Evolutionary conservation across 2,329 filamentous ascomycete genomes (phyloP).

Genomic region (Dryadomyces quercivorus): DNA sequence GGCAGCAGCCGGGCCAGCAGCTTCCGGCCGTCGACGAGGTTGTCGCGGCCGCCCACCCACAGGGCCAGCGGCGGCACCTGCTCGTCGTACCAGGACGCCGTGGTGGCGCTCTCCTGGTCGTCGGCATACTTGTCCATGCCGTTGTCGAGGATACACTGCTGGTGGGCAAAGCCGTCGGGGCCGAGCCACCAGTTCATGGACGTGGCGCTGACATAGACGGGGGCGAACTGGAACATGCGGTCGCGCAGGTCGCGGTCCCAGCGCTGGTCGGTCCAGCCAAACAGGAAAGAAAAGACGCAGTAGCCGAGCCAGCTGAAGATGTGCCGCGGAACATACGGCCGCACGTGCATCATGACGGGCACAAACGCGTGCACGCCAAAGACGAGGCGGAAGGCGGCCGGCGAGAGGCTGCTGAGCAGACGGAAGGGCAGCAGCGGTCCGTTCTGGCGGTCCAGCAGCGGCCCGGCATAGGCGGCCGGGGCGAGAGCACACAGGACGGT

Average conservation of each 20-base stretch:
- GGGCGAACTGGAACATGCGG: constrained; percentile 85
- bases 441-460: constrained; percentile 56
- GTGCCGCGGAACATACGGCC: constrained; percentile 47
- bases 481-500: constrained; percentile 86
- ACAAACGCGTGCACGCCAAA: constrained; percentile 94
- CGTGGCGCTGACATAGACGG: constrained; percentile 81
- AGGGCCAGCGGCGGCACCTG: constrained; percentile 72
- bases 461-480: constrained; percentile 81
- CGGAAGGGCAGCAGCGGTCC: constrained; percentile 59
- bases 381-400: constrained; percentile 61
- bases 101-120: constrained; percentile 24
- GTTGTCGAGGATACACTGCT: constrained; percentile 79
- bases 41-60: constrained; percentile 76
- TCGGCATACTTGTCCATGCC: constrained; percentile 54
- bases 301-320: constrained; percentile 79
- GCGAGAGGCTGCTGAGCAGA: constrained; percentile 74
- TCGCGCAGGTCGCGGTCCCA: constrained; percentile 74
- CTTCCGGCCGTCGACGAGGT: constrained; percentile 69
- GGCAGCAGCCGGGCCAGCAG: constrained; percentile 61
- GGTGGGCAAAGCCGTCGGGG: constrained; percentile 62
- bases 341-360: constrained; percentile 83
- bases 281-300: constrained; percentile 78
- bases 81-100: constrained; percentile 67
- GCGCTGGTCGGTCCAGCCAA: constrained; percentile 71
- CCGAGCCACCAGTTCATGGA: constrained; percentile 96